Evolutionary conservation across 1,139 yeast species (phyloP).

Genomic region (Saccharomyces hybrid): DNA sequence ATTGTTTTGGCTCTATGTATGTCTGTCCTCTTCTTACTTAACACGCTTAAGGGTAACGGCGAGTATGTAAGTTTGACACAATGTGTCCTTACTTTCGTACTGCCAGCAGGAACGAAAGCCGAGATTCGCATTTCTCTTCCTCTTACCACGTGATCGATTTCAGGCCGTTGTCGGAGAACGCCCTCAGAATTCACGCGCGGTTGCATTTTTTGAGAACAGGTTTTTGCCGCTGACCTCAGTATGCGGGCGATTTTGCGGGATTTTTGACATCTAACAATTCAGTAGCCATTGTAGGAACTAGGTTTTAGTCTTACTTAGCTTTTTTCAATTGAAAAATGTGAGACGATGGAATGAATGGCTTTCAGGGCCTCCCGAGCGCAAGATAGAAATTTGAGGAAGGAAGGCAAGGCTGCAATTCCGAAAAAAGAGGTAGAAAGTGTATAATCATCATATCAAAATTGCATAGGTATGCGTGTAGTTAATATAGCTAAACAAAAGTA

Average conservation of each 20-base stretch:
- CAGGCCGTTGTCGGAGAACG: neutral
- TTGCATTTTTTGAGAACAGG: neutral
- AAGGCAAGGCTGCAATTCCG: neutral
- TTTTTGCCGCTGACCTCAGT: neutral
- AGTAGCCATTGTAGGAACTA: neutral
- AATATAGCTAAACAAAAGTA: neutral
- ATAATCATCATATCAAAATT: neutral
- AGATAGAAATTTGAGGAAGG: neutral
- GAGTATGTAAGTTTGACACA: neutral
- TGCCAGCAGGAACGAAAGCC: neutral
- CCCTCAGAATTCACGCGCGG: neutral
- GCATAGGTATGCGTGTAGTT: neutral
- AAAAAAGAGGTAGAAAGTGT: neutral
- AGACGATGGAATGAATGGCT: neutral
- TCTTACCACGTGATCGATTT: neutral
- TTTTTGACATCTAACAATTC: neutral
- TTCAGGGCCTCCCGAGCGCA: neutral
- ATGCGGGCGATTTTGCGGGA: neutral
- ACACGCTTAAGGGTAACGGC: neutral
- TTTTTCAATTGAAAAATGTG: neutral
- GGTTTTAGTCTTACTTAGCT: neutral
- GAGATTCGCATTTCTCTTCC: neutral
- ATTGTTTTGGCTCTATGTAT: neutral
- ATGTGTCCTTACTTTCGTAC: neutral
- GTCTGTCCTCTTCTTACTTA: neutral